These are phyloP conservation scores for Mycena rosella DNA, from an alignment of 768 basidiomycete genomes.

Conservation along the genomic window DNA sequence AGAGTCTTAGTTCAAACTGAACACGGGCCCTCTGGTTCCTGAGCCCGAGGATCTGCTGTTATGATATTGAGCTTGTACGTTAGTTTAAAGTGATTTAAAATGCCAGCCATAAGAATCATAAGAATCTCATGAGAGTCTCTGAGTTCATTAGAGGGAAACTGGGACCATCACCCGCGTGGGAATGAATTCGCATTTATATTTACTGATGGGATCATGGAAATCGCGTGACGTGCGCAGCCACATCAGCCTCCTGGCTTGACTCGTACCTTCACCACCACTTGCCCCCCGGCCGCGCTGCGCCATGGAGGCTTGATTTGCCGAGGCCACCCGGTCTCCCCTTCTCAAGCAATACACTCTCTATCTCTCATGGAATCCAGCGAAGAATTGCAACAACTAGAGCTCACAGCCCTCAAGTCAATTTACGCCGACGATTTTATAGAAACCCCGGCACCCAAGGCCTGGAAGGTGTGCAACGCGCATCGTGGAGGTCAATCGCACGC, in stretches of 20 bases:
- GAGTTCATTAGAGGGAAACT: too few relatives aligned
- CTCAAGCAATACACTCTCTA: slow-evolving; percentile 64
- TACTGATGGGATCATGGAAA: too few relatives aligned
- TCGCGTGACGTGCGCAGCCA: too few relatives aligned
- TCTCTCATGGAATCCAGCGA: slow-evolving; percentile 77
- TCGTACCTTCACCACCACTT: neutral
- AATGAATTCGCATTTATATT: too few relatives aligned
- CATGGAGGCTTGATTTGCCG: slow-evolving; percentile 84
- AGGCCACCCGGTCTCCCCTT: slow-evolving; percentile 75
- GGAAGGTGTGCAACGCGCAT: slow-evolving; percentile 69
- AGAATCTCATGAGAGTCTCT: too few relatives aligned
- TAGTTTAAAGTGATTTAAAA: too few relatives aligned
- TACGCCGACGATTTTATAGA: slow-evolving; percentile 84
- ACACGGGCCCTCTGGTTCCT: too few relatives aligned
- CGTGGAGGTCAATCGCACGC: slow-evolving; percentile 1
- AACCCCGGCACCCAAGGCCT: slow-evolving; percentile 80
- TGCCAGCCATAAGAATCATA: too few relatives aligned
- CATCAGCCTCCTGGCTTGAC: slow-evolving; percentile 19
- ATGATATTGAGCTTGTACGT: too few relatives aligned
- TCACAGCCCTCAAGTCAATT: slow-evolving; percentile 84
- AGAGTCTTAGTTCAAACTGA: too few relatives aligned
- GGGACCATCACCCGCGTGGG: too few relatives aligned
- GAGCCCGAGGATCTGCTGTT: too few relatives aligned
- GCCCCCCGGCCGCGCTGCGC: slow-evolving; percentile 34
- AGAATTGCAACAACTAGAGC: slow-evolving; percentile 76